phyloP scores from a whole-genome alignment of 768 basidiomycete species.

The Cytidiella melzeri region DNA sequence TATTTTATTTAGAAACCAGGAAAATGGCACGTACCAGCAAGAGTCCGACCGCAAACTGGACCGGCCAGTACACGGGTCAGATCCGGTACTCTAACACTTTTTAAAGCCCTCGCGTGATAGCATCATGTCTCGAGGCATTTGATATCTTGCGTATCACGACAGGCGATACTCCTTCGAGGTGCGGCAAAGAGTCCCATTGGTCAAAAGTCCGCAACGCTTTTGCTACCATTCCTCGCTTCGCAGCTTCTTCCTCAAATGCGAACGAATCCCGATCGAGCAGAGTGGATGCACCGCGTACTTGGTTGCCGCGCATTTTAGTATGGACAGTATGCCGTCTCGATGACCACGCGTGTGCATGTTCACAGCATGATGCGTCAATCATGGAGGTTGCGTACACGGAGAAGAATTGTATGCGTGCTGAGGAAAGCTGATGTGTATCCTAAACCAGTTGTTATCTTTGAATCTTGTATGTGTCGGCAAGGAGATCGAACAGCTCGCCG shows the following conservation, averaged over 20 bases:
- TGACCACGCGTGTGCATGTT: no score
- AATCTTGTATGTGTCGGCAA: slow-evolving; percentile 51
- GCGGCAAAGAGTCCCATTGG: slow-evolving; percentile 46
- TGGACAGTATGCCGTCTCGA: slow-evolving; percentile 41
- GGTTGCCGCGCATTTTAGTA: slow-evolving; percentile 33
- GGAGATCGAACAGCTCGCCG: slow-evolving; percentile 36
- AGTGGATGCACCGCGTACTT: slow-evolving; percentile 33
- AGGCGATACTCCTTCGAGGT: slow-evolving; percentile 33
- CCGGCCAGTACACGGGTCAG: slow-evolving; percentile 55
- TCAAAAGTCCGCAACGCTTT: slow-evolving; percentile 43
- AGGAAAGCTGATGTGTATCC: slow-evolving; percentile 61
- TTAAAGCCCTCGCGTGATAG: slow-evolving; percentile 30
- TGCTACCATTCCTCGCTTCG: slow-evolving; percentile 40
- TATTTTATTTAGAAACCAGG: no score
- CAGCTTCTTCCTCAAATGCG: slow-evolving; percentile 44
- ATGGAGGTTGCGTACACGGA: background rate
- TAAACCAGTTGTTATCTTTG: slow-evolving; percentile 43
- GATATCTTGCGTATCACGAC: slow-evolving; percentile 41
- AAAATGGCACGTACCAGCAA: slow-evolving; percentile 44
- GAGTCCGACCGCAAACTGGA: slow-evolving; percentile 47
- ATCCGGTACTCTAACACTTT: slow-evolving; percentile 51
- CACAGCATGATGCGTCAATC: no score
- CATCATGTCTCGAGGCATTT: slow-evolving; percentile 35
- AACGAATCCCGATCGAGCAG: slow-evolving; percentile 36
- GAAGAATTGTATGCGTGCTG: slow-evolving; percentile 34